Conservation (phyloP, 768 basidiomycete species). For the Suillus plorans region DNA sequence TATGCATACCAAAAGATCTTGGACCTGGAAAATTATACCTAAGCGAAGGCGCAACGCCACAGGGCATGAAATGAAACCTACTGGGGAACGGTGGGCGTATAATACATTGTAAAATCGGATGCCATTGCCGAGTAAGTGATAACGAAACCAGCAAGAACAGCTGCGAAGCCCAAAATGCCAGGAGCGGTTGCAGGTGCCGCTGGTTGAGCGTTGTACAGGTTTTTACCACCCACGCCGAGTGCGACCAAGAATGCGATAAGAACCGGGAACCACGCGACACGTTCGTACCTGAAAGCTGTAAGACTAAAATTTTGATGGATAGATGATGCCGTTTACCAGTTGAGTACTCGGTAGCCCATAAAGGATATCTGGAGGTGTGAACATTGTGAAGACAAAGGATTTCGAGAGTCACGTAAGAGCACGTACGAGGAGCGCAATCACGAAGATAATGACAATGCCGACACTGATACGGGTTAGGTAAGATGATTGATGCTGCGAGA, state of each 20-base stretch:
- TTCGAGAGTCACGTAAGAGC: constrained; percentile 3
- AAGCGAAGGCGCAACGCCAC: constrained; percentile 5
- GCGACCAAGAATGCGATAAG: constrained; percentile 71
- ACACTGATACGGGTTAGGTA: constrained; percentile 44
- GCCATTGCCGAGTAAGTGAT: constrained; percentile 61
- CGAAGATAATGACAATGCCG: constrained; percentile 76
- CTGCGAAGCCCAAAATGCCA: constrained; percentile 62
- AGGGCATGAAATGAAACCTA: constrained; percentile 23
- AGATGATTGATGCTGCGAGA: constrained; percentile 9
- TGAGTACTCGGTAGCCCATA: constrained; percentile 64
- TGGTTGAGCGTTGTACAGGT: constrained; percentile 50
- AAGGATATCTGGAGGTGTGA: constrained; percentile 51
- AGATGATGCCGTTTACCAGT: constrained; percentile 37
- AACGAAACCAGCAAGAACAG: constrained; percentile 71
- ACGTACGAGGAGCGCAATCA: constrained; percentile 62
- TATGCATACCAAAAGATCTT: constrained; percentile 66
- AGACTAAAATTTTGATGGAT: background rate
- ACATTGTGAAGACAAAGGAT: constrained; percentile 6
- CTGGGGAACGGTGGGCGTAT: constrained; percentile 57
- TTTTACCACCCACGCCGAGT: constrained; percentile 71
- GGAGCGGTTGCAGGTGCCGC: constrained; percentile 53
- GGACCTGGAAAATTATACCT: constrained; percentile 36
- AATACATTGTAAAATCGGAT: constrained; percentile 78
- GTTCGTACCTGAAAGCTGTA: constrained; percentile 56
- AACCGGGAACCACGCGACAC: constrained; percentile 75